These are phyloP conservation scores for Cardamine chenopodiifolia DNA, from an alignment of 345 rosid species.

Conservation along the genomic window DNA sequence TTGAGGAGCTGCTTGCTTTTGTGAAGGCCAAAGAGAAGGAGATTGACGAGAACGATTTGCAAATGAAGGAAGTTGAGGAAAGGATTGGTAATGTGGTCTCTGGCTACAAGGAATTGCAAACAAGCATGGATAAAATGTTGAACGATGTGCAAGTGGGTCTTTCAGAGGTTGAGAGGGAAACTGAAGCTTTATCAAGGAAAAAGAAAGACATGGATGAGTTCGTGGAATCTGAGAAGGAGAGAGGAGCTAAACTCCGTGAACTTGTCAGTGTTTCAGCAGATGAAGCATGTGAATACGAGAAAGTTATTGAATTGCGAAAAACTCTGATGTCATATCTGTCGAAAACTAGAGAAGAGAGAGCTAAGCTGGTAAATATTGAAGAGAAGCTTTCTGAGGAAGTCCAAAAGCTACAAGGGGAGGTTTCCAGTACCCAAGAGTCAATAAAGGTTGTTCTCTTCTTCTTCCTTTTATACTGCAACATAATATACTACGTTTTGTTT, in stretches of 20 bases:
- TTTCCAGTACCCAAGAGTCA: constrained; percentile 63
- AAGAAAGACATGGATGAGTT: constrained; percentile 60
- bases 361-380: constrained; percentile 62
- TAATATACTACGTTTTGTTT: not conserved
- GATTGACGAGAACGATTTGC: constrained; percentile 62
- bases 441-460: constrained; percentile 55
- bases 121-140: constrained; percentile 53
- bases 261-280: constrained; percentile 58
- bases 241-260: constrained; percentile 65
- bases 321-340: constrained; percentile 56
- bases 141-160: constrained; percentile 52
- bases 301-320: constrained; percentile 60
- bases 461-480: not conserved
- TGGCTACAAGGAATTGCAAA: constrained; percentile 61
- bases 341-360: constrained; percentile 66
- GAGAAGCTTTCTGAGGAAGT: constrained; percentile 78
- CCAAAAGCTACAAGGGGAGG: constrained; percentile 64
- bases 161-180: constrained; percentile 52
- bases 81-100: constrained; percentile 56
- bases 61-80: constrained; percentile 59
- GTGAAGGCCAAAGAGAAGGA: constrained; percentile 71
- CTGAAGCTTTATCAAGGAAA: constrained; percentile 52
- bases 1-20: constrained; percentile 65
- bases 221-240: constrained; percentile 54
- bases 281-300: constrained; percentile 65